Conservation (phyloP, 371 early-diverging fungal genomes). For the Apophysomyces sp. region DNA sequence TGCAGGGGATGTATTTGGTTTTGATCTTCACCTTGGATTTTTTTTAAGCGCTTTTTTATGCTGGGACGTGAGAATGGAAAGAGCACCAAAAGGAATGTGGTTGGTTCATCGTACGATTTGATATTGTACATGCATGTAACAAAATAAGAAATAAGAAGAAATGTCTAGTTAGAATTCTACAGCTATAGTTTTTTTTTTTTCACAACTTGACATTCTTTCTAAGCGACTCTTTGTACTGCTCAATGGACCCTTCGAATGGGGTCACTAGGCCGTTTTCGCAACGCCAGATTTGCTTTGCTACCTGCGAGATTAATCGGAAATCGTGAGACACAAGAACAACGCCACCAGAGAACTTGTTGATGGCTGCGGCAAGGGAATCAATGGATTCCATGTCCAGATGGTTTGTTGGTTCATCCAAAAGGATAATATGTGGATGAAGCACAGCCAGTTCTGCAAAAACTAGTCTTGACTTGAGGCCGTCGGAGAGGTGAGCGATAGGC, state of each 20-base stretch:
- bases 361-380: slow-evolving; percentile 95
- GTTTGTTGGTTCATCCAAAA: slow-evolving; percentile 99
- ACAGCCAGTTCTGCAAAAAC: slow-evolving; percentile 96
- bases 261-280: slow-evolving; percentile 85
- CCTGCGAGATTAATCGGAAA: slow-evolving; percentile 95
- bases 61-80: neutral
- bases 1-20: neutral
- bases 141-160: neutral
- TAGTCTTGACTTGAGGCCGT: slow-evolving; percentile 94
- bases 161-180: neutral
- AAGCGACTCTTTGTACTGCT: slow-evolving; percentile 85
- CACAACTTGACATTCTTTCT: slow-evolving; percentile 75
- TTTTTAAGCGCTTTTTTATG: neutral
- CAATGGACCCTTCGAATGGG: slow-evolving; percentile 81
- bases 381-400: slow-evolving; percentile 95
- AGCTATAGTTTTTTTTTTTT: slow-evolving; percentile 6
- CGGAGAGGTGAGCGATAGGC: slow-evolving; percentile 85
- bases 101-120: neutral
- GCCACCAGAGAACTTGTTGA: slow-evolving; percentile 94
- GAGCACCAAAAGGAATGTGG: neutral
- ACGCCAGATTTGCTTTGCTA: slow-evolving; percentile 95
- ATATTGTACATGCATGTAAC: neutral
- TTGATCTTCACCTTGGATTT: neutral
- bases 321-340: slow-evolving; percentile 99
- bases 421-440: slow-evolving; percentile 87